Evolutionary conservation across 2,329 filamentous ascomycete species (phyloP), one percentile per base, ranked within the genome.

Genomic region (Venturia aucupariae): DNA sequence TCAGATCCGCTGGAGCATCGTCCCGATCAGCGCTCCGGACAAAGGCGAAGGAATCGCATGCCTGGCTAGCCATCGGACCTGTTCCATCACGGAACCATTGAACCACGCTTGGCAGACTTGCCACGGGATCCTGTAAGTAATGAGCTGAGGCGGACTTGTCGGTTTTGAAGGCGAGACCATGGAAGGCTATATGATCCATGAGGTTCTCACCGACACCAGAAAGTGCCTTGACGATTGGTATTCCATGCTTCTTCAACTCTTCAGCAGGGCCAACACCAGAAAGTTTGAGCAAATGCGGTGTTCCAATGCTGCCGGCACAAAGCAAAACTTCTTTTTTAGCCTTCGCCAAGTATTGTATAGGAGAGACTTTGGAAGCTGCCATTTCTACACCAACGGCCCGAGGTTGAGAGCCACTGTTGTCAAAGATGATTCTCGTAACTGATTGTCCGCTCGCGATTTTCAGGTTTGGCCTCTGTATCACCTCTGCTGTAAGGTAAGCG

Each of bases 141-240:
- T 41, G 62, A 6, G 32, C 32, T 8, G 60, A 62, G 15, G 24
- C 39, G 19, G 39, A 30, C 24, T 44, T 44, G 60, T 51, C 41
- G 13, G 60, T 51, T 22, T 62, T 62, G 60, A 62, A 62, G 11
- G 19, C 32, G 8, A 62, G 35, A 7, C 60, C 51, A 30, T 59
- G 84, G 65, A 80, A 63, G 32, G 24, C 74, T n/a, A 51, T 32
- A 42, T 80, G 78, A 59, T 80, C 78, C 39, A 79, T 75, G 24
- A 80, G 73, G 66, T 80, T 80, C 57, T 78, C 71, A 2, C 82
- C 82, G 0, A 84, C 81, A 0, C 77, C 79, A 0, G 81, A 79
- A 0, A 80, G 72, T 60, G 82, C 75, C 1, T 76, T 71, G 0
- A 82, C 64, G 0, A 78, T 68, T 0, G 72, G 67, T n/a, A 84